Evolutionary conservation across 176 grass and related monocot species (phyloP), one percentile per base, ranked within the genome.

Genomic region (Tillandsia fasciculata): DNA sequence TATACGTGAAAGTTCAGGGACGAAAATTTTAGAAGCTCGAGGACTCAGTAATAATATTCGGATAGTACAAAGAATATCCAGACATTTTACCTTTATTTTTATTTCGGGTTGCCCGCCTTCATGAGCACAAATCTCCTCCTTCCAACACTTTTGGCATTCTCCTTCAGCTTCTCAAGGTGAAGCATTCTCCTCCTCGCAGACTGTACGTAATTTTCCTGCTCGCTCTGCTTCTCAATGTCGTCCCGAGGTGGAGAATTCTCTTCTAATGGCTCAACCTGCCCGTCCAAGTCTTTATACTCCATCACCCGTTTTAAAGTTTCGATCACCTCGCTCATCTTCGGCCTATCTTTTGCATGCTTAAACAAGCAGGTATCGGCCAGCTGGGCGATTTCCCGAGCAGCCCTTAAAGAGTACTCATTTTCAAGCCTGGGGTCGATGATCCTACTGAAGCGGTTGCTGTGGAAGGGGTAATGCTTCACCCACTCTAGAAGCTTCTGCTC

Each of bases 341-440:
- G 88, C 10, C 92, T 78, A 59, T 89, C 83, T 73, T 87, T 91
- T 23, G 86, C 73, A 71, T 90, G 86, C 85, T 79, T 96, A 49
- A 65, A 70, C 28, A 96, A 86, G 79, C 92, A 96, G 2, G 76
- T 67, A 22, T 96, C 76, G 1, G 92, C 92, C 11, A 96, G 68
- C 76, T 67, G 76, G 20, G 83, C 92, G 9, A 87, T 63, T 10
- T 82, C 79, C 1, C 88, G 72, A 53, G 92, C 92, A 2, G 83
- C 86, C 23, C 58, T 82, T 11, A 48, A 23, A 20, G 86, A 80
- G 73, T 90, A 92, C 67, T 83, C 42, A 3, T 83, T 87, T 70
- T 58, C 77, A 11, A 96, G 73, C 53, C 93, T 67, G 9, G 86
- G 93, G 71, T 96, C 93, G 67, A 96, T 90, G 69, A 96, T 87